phyloP scores from a whole-genome alignment of 345 rosid species.

The Erodium maritimum region DNA sequence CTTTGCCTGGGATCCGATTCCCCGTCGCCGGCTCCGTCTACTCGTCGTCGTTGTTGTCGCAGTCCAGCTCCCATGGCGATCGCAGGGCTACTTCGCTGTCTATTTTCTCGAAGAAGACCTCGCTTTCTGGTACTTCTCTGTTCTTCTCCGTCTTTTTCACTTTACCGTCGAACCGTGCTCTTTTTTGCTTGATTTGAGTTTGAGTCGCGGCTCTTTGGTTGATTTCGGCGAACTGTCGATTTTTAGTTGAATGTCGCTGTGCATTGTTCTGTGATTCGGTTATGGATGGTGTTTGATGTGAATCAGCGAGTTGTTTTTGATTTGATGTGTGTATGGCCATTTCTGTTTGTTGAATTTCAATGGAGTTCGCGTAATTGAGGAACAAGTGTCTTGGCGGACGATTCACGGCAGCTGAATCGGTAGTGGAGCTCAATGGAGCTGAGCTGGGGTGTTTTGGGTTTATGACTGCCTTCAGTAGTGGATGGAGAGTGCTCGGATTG shows the following conservation, averaged over 20 bases:
- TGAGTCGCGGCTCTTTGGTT: too few relatives aligned
- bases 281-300: background rate
- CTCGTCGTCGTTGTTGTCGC: slow-evolving; percentile 15
- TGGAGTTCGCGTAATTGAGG: background rate
- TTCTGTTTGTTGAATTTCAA: background rate
- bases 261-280: background rate
- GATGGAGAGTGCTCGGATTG: too few relatives aligned
- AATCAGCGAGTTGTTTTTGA: background rate
- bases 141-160: background rate
- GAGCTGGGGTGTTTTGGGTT: too few relatives aligned
- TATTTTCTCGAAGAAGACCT: slow-evolving; percentile 10
- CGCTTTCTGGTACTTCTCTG: background rate
- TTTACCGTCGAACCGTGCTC: too few relatives aligned
- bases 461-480: too few relatives aligned
- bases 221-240: background rate
- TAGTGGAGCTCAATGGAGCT: background rate
- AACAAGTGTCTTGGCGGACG: background rate
- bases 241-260: too few relatives aligned
- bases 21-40: slow-evolving; percentile 27
- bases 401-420: background rate
- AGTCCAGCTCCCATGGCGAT: slow-evolving; percentile 38
- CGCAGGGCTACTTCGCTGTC: slow-evolving; percentile 31
- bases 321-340: background rate
- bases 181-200: too few relatives aligned
- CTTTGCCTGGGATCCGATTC: slow-evolving; percentile 46